Percentiles rank a stretch among this genome's conserved stretches.
phyloP scores from a whole-genome alignment of 2,329 filamentous ascomycete species.

The Curvularia verruculosa region DNA sequence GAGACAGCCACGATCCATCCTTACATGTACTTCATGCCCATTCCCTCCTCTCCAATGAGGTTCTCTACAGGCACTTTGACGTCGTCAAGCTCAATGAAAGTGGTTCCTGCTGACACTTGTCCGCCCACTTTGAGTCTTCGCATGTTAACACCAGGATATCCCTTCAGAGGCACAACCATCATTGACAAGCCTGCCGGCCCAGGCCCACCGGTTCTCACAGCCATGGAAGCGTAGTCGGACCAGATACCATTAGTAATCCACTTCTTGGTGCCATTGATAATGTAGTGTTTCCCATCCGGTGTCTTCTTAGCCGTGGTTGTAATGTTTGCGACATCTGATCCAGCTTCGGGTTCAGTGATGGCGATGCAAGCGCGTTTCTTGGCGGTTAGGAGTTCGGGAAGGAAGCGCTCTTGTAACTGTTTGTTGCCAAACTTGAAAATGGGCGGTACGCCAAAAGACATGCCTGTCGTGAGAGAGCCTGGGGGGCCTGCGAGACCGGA shows the following conservation, averaged over 20 bases:
- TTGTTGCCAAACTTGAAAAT: conserved; percentile 71
- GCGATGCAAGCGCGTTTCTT: conserved; percentile 74
- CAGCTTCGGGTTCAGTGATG: conserved; percentile 78
- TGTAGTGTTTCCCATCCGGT: conserved; percentile 68
- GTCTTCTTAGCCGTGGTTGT: conserved; percentile 69
- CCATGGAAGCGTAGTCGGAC: conserved; percentile 72
- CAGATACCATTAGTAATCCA: conserved; percentile 69
- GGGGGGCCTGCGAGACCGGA: conserved; percentile 68
- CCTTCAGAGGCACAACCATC: conserved; percentile 72
- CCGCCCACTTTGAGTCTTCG: conserved; percentile 71
- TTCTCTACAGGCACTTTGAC: conserved; percentile 74
- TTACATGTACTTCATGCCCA: conserved; percentile 71
- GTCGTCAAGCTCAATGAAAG: conserved; percentile 77
- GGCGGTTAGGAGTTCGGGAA: conserved; percentile 71
- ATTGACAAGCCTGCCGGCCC: conserved; percentile 69
- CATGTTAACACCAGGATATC: conserved; percentile 70
- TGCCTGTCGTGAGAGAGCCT: conserved; percentile 71
- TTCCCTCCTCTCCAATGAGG: conserved; percentile 70
- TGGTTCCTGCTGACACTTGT: conserved; percentile 70
- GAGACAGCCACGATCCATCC: not conserved
- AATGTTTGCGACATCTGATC: conserved; percentile 76
- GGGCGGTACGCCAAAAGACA: conserved; percentile 74
- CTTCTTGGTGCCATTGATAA: conserved; percentile 79
- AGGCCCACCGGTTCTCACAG: conserved; percentile 72
- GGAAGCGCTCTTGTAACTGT: conserved; percentile 69